phyloP scores from a whole-genome alignment of 305 asterid genomes.

The Fraxinus dipetala region DNA sequence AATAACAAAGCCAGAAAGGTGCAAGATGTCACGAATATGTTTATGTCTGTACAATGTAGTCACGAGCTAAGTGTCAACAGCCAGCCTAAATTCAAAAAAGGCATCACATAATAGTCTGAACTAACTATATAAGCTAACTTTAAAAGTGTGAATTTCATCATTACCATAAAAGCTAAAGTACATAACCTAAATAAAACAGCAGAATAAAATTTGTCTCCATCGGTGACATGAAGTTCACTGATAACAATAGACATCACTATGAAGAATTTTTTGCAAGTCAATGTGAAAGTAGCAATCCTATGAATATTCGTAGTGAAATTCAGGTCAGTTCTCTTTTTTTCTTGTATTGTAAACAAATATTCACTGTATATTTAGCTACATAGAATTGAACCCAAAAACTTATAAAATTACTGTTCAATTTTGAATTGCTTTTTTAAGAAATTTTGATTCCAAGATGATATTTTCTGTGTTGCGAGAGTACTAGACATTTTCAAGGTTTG shows the following conservation, averaged over 20 bases:
- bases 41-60: not conserved
- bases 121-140: not conserved
- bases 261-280: no score
- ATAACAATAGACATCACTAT: not conserved
- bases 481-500: not conserved
- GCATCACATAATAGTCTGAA: not conserved
- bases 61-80: not conserved
- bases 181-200: not conserved
- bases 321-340: no score
- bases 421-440: not conserved
- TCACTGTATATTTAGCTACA: not conserved
- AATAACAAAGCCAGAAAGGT: not conserved
- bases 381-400: not conserved
- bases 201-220: not conserved
- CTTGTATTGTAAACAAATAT: not conserved
- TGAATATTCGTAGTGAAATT: not conserved
- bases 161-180: not conserved
- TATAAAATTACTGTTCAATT: not conserved
- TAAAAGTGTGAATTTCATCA: not conserved
- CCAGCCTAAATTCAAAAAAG: not conserved
- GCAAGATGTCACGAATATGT: not conserved
- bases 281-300: no score
- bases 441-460: not conserved
- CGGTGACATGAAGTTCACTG: not conserved
- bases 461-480: not conserved